Evolutionary conservation across 2,329 filamentous ascomycete genomes (phyloP), one percentile per base, ranked within the genome.

Genomic region (Colletotrichum sp.): DNA sequence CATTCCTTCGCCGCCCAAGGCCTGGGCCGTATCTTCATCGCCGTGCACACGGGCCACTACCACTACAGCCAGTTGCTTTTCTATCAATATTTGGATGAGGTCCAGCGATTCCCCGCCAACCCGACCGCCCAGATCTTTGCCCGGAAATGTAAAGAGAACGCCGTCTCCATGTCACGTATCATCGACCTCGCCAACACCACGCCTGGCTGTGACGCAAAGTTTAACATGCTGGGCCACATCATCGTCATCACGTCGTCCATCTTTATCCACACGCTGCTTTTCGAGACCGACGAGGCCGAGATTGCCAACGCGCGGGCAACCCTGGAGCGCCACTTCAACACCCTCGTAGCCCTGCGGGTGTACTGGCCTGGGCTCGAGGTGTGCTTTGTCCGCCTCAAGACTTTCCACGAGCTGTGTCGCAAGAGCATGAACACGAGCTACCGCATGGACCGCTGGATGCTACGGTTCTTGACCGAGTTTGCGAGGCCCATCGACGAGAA

Each of bases 41-140:
- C 84, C 2, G 80, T 88, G 2, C 84, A 88, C 73, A 77, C 88
- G 3, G 85, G 86, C 5, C 87, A 87, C 72, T 84, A 87, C 64
- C 83, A 88, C 76, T 87, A 84, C 73, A 81, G 82, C 6, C 83
- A 86, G 65, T 79, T 88, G n/a, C 81, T 88, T 7, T 86, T 84
- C 77, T 88, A 87, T 72, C 85, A 84, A 65, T 87, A 86, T 74
- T 80, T 88, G 1, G 78, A 80, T 38, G 69, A 75, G 36, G 76
- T 75, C 12, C 75, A 76, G 8, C 75, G 69, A 16, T 81, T 83
- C 58, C 78, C 81, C 3, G 29, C 64, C 13, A 75, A 72, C 2
- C 66, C 62, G n/a, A 69, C 70, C 8, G 70, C 77, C 3, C 55
- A 59, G 27, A 51, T 70, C 15, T 85, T 85, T 69, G 83, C 84